Conservation (phyloP, 2,329 filamentous ascomycete genomes). For the Aspergillus sp. region DNA sequence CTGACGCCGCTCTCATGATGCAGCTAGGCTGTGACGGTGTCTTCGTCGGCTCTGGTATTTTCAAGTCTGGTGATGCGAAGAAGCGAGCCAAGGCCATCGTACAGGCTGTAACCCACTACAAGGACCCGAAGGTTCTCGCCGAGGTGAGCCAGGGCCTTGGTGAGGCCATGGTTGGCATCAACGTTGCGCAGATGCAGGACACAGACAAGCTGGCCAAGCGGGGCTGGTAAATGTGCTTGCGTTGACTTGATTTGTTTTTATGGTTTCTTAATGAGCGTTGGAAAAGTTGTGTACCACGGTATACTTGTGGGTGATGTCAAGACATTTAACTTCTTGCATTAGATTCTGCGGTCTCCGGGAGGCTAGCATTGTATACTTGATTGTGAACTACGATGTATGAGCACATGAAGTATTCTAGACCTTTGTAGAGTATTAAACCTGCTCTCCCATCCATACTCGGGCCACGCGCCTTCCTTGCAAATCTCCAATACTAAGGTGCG, state of each 20-base stretch:
- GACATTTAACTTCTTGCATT: slow-evolving; percentile 12
- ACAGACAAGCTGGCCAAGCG: slow-evolving; percentile 80
- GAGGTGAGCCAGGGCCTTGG: slow-evolving; percentile 85
- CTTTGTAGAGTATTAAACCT: slow-evolving; percentile 1
- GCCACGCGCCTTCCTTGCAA: not conserved
- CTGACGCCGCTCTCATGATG: slow-evolving; percentile 98
- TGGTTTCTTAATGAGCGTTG: slow-evolving; percentile 11
- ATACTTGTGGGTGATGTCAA: slow-evolving; percentile 2
- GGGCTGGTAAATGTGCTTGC: slow-evolving; percentile 65
- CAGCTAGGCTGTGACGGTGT: slow-evolving; percentile 97
- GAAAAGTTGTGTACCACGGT: slow-evolving; percentile 16
- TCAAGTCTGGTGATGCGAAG: slow-evolving; percentile 89
- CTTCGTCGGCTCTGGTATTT: slow-evolving; percentile 95
- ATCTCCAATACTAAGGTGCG: not conserved
- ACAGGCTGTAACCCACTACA: slow-evolving; percentile 86
- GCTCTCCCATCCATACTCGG: not conserved
- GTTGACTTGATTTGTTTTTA: slow-evolving; percentile 7
- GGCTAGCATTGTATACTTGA: slow-evolving; percentile 1
- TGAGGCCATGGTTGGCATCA: slow-evolving; percentile 98
- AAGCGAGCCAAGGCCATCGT: slow-evolving; percentile 94
- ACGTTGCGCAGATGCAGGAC: slow-evolving; percentile 73
- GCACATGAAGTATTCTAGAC: slow-evolving; percentile 7
- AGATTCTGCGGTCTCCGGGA: not conserved
- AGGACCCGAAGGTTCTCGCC: slow-evolving; percentile 79
- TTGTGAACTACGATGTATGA: slow-evolving; percentile 19